These are phyloP conservation scores for Cenococcum geophilum DNA, from an alignment of 495 filamentous ascomycete genomes.

Conservation along the genomic window DNA sequence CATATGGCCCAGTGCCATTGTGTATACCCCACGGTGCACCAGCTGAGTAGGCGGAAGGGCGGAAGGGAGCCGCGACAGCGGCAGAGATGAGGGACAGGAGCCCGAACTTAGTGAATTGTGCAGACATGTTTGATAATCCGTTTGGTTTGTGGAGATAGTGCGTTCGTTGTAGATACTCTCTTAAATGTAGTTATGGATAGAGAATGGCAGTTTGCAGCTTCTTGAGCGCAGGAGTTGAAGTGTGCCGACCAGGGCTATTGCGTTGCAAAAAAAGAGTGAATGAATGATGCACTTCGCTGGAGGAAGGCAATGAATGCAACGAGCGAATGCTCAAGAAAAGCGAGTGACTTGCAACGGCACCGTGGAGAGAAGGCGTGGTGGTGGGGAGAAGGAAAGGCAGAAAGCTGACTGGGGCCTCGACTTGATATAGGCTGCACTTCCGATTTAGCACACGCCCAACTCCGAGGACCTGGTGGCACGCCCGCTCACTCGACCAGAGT, in stretches of 20 bases:
- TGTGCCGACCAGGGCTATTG: slow-evolving; percentile 39
- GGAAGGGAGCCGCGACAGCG: slow-evolving; percentile 23
- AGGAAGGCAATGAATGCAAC: slow-evolving; percentile 34
- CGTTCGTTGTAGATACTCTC: not conserved
- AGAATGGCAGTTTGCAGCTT: slow-evolving; percentile 21
- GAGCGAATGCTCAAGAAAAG: slow-evolving; percentile 38
- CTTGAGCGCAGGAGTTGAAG: slow-evolving; percentile 26
- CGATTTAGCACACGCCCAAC: not conserved
- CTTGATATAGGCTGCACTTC: slow-evolving; percentile 19
- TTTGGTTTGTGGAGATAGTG: not conserved
- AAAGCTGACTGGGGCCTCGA: slow-evolving; percentile 8
- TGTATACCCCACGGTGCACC: slow-evolving; percentile 22
- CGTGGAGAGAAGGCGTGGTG: slow-evolving; percentile 10
- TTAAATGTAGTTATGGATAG: slow-evolving; percentile 12
- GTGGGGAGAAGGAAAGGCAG: slow-evolving; percentile 21
- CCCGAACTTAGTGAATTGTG: slow-evolving; percentile 20
- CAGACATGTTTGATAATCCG: slow-evolving; percentile 22
- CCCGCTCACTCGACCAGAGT: not conserved
- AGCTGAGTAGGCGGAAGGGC: slow-evolving; percentile 11
- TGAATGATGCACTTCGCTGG: slow-evolving; percentile 16
- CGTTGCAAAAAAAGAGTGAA: slow-evolving; percentile 31
- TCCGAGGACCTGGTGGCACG: not conserved
- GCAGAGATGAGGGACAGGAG: slow-evolving; percentile 30
- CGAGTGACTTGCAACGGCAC: slow-evolving; percentile 30
- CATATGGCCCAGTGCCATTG: slow-evolving; percentile 14